Conservation (phyloP, 306 rosid genomes). For the Rubus idaeus region DNA sequence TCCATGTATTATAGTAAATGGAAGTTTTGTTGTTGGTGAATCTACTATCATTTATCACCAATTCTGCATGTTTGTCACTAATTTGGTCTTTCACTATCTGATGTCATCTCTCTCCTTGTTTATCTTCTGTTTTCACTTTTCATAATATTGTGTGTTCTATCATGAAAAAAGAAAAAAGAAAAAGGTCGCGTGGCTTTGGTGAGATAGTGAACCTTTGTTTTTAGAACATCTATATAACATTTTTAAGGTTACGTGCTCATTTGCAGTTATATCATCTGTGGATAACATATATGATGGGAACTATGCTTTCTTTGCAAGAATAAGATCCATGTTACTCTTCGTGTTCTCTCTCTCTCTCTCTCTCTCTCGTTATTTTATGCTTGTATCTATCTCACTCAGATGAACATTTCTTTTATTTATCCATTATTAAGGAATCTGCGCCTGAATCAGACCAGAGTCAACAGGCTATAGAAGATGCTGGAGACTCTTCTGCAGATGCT, state of each 20-base stretch:
- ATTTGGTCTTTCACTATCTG: neutral
- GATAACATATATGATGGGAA: neutral
- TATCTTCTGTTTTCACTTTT: slow-evolving; percentile 2
- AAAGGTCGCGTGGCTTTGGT: neutral
- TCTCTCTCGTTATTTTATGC: neutral
- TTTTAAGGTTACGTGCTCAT: neutral
- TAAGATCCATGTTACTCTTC: neutral
- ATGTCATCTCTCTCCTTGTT: neutral
- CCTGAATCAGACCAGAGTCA: slow-evolving; percentile 77
- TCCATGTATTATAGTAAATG: neutral
- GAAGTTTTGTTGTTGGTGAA: neutral
- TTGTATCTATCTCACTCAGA: slow-evolving; percentile 5
- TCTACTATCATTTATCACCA: neutral
- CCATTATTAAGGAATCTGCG: slow-evolving; percentile 47
- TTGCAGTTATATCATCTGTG: neutral
- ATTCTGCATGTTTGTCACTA: neutral
- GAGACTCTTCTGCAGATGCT: slow-evolving; percentile 58
- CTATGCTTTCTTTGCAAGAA: neutral
- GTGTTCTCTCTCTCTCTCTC: neutral
- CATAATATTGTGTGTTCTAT: neutral
- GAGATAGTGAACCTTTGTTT: neutral
- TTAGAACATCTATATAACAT: neutral
- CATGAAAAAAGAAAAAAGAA: neutral
- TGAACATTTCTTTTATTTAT: neutral
- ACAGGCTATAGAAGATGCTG: slow-evolving; percentile 48